Evolutionary conservation across 169 alveolate genomes (phyloP).

Genomic region (Blepharisma undulans): DNA sequence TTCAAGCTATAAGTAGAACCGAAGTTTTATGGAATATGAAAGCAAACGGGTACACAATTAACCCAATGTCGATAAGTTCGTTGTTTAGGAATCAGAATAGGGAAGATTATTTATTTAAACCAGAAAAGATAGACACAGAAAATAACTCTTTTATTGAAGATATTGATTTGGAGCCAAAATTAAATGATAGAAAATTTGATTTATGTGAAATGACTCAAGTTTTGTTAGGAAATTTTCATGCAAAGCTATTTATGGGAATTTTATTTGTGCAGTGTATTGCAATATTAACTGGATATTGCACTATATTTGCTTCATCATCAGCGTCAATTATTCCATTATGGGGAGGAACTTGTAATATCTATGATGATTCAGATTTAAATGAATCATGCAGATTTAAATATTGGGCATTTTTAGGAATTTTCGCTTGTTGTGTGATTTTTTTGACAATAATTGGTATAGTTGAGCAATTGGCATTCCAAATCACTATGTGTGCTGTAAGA

Average conservation of each 20-base stretch:
- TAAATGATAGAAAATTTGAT: neutral
- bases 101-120: neutral
- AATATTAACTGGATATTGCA: neutral
- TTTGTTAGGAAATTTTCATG: neutral
- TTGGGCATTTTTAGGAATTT: constrained; percentile 8
- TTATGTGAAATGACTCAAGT: neutral
- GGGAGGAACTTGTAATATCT: neutral
- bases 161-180: neutral
- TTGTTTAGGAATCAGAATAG: neutral
- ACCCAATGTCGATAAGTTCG: neutral
- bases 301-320: neutral
- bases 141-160: neutral
- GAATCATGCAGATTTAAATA: neutral
- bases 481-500: neutral
- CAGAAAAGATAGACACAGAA: neutral
- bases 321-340: neutral
- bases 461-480: neutral
- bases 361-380: neutral
- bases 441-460: constrained; percentile 12
- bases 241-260: neutral
- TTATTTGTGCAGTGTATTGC: neutral
- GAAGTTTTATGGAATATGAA: neutral
- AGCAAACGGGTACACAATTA: neutral
- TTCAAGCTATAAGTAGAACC: neutral
- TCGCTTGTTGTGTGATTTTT: neutral